Evolutionary conservation across 1,284 basidiomycete species (phyloP), one percentile per base, ranked within the genome.

Genomic region (Fomitiporia mediterranea): DNA sequence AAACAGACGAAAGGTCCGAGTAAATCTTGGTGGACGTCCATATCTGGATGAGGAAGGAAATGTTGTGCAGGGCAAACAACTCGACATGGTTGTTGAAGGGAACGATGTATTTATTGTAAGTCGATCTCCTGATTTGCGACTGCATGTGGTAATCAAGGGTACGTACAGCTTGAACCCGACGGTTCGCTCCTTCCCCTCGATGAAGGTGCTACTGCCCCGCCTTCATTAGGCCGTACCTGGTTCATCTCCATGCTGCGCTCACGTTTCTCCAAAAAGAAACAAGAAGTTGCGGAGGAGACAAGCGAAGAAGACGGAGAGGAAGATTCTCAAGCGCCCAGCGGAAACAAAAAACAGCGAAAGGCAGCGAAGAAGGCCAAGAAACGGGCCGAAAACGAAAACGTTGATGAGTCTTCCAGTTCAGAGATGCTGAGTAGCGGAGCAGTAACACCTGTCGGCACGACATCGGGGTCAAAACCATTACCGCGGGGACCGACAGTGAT

Each of bases 71-170:
- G 79, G 80, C 0, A 78, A 74, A 67, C 75, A 72, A 69, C 72
- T 91, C 55, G 89, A 91, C 57, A 82, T 91, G 80, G 75, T 90
- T n/a, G 89, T 91, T 3, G 85, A 90, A 60, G 80, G 81, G 39
- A 72, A 78, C 56, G 67, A 81, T 47, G 86, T 90, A 35, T 90
- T 80, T 69, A 77, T 91, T 58, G 88, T 90, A 65, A 69, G 86
- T 80, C 25, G 35, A n/a, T 2, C 9, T 8, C 17, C 11, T 3
- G 7, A 30, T 30, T 13, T 28, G 2, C 2, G 23, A 30, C 7
- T 5, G 2, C 7, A 5, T n/a, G 7, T 5, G 21, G 21, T 25
- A n/a, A 9, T 25, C 11, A 19, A 3, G 68, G 71, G 4, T 28
- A 28, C 42, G 55, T 52, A 48, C 40, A 75, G 73, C 59, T 72